Base-by-base conservation (phyloP, 2,329 filamentous ascomycete species). In the Beauveria pseudobassiana region DNA sequence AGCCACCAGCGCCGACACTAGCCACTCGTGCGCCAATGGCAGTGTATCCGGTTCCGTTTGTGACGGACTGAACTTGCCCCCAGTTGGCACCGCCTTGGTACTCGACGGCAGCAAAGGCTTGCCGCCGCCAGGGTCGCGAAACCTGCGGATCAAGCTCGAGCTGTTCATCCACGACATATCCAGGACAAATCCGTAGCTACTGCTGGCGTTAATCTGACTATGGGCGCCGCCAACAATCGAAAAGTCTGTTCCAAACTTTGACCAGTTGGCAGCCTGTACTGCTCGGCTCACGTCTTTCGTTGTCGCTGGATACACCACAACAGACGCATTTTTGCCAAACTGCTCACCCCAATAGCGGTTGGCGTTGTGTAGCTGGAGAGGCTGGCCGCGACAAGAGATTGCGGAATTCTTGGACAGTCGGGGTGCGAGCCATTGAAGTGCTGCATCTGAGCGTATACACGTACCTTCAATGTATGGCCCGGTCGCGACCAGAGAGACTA, bases 1-100 rank as follows among this genome's bases (percentile, higher is more conserved):
- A 70, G 1, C 79, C 79, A 7, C 75, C 72, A 1, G 80, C 77
- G n/a, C 78, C 77, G 9, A 79, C 75, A 5, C 69, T 69, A 0
- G 71, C 67, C 14, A 72, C 70, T 18, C 78, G 71, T 1, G 76
- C 78, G 1, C 78, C 78, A 1, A 74, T 69, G 1, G 63, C 61
- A 8, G 63, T 58, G 34, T 61, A 64, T 3, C 63, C 63, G 9
- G 61, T 58, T 3, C 57, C 63, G n/a, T 64, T 64, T 6, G 63
- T 64, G 5, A 55, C 57, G 0, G 63, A 22, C n/a, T 63, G 63
- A 1, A 63, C 51, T 42, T 64, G 61, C 1, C 63, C 61, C 63
- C 63, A 64, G 57, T 28, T 64, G 20, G 63, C 61, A 20, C 63
- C 63, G 3, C 63, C 63, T 24, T 64, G 28, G 43, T 64, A 64